Evolutionary conservation across 2,329 filamentous ascomycete species (phyloP), one percentile per base, ranked within the genome.

Genomic region (Rutstroemia sp.): DNA sequence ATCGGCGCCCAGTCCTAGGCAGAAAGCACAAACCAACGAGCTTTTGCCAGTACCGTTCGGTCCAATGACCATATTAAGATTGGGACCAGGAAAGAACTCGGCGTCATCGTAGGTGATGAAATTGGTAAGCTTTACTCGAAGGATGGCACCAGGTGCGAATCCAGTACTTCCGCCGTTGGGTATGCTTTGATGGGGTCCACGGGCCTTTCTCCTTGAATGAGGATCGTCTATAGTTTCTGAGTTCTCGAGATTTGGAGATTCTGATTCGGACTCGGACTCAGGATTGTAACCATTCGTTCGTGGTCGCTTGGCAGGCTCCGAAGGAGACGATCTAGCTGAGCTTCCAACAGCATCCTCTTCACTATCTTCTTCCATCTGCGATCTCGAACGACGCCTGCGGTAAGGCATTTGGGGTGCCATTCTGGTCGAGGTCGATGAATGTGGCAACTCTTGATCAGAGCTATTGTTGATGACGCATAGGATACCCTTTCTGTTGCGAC

Each of bases 21-120:
- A 97, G 63, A 99, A 95, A 46, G 94, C 94, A 72, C 94, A 99
- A 45, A 99, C 92, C 25, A 99, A 78, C 0, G 94, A 96, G 73
- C 92, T 97, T 73, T 99, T 99, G 55, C 94, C 94, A 0, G 94
- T 97, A 36, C 94, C 94, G 67, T 99, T 99, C n/a, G 94, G 94
- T 0, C 94, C 94, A 64, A 99, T 96, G 53, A 99, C 86, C 92
- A 99, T 97, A 70, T 99, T 99, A 67, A 99, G 73, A 69, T 89
- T 92, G 0, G 94, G 92, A 0, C 94, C 94, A 12, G 91, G 90
- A 57, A 87, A 83, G 71, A 97, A 96, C 62, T 96, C 92, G 55
- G 91, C 92, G 53, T 86, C 84, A 50, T 89, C 91, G 73, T 99
- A 99, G 0, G 94, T 99, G 55, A 99, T 90, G 65, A 99, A 99